Conservation (phyloP, 2,329 filamentous ascomycete species). For the Cylindrodendrum hubeiense region DNA sequence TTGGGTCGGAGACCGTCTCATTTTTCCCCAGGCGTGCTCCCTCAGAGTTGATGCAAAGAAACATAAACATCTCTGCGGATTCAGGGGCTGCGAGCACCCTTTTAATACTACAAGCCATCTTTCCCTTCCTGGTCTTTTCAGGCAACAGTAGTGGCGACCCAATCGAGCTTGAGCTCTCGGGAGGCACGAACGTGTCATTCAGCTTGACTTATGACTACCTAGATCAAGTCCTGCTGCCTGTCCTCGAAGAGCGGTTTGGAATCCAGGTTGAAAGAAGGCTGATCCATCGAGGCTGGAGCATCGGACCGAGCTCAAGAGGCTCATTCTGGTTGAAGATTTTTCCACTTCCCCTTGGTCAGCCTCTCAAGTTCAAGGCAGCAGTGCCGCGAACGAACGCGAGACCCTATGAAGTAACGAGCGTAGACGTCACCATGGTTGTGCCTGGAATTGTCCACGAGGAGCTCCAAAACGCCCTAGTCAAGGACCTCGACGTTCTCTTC, state of each 20-base stretch:
- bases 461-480: conserved; percentile 55
- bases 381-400: conserved; percentile 35
- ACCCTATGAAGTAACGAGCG: conserved; percentile 53
- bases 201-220: conserved; percentile 73
- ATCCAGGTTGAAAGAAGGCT: conserved; percentile 60
- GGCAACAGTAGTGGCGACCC: conserved; percentile 57
- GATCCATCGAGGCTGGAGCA: conserved; percentile 63
- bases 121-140: conserved; percentile 70
- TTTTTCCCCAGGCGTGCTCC: conserved; percentile 59
- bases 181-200: conserved; percentile 70
- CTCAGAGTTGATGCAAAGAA: conserved; percentile 54
- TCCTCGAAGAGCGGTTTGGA: conserved; percentile 63
- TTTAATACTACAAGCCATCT: conserved; percentile 70
- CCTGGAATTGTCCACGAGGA: conserved; percentile 57
- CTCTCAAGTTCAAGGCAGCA: conserved; percentile 52
- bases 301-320: conserved; percentile 57
- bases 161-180: conserved; percentile 64
- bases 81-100: conserved; percentile 66
- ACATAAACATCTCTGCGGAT: conserved; percentile 62
- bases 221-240: conserved; percentile 70
- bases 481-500: conserved; percentile 56
- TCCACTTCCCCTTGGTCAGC: conserved; percentile 49
- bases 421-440: conserved; percentile 66
- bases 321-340: conserved; percentile 57
- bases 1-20: conserved; percentile 64